Percentiles rank a stretch among this genome's conserved stretches.
phyloP scores from a whole-genome alignment of 2,329 filamentous ascomycete species.

The Cryoendolithus antarcticus region DNA sequence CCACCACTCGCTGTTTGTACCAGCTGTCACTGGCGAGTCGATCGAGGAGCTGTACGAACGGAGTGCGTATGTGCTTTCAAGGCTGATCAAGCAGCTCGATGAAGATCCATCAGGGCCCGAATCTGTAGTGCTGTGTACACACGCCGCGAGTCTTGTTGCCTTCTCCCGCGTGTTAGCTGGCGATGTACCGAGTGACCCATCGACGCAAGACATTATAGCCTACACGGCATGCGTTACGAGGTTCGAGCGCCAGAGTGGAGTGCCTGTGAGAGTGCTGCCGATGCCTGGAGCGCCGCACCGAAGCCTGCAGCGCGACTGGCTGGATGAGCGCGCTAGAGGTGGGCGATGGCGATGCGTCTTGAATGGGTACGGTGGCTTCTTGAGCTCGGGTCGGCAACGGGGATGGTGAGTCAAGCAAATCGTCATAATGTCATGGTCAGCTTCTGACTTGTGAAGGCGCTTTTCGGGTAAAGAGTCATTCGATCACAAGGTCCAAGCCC shows the following conservation, averaged over 20 bases:
- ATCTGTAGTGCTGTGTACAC: not conserved
- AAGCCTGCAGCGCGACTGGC: no score
- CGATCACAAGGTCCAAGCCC: conserved; percentile 63
- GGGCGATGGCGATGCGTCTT: no score
- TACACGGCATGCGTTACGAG: not conserved
- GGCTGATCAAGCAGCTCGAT: not conserved
- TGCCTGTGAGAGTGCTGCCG: not conserved
- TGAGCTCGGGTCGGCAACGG: no score
- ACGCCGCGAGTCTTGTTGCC: not conserved
- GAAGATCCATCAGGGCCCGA: not conserved
- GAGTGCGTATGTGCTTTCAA: not conserved
- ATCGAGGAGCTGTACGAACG: not conserved
- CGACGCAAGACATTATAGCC: not conserved
- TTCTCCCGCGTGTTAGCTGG: not conserved
- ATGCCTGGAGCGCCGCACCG: no score
- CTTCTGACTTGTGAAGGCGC: no score
- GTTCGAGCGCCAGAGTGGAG: not conserved
- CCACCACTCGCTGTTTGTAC: not conserved
- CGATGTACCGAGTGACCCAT: not conserved
- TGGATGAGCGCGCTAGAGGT: no score
- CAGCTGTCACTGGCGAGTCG: not conserved
- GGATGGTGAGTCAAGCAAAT: no score
- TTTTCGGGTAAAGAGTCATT: conserved; percentile 23
- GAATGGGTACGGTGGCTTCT: no score
- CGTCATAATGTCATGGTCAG: no score